Percentiles rank a stretch among this genome's conserved stretches.
These are phyloP conservation scores for Geoglossum cookeanum DNA, from an alignment of 2,329 filamentous ascomycete genomes.

Conservation along the genomic window DNA sequence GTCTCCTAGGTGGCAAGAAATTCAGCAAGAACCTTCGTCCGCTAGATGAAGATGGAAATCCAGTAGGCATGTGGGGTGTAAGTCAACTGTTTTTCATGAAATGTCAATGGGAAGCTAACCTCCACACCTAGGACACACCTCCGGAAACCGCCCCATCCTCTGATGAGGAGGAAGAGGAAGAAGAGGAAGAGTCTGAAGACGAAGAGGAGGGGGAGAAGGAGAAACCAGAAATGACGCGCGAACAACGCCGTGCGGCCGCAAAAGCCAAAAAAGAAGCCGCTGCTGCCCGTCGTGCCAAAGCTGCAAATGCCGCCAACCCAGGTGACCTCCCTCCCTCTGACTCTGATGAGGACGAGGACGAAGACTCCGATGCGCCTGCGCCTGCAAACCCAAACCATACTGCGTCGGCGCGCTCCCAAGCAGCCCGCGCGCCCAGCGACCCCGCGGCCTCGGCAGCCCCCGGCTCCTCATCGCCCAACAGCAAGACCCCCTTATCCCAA, in stretches of 20 bases:
- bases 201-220: constrained; percentile 28
- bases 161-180: constrained; percentile 31
- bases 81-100: constrained; percentile 17
- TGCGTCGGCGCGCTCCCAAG: constrained; percentile 47
- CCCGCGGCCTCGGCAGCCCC: not conserved
- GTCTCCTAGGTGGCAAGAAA: constrained; percentile 61
- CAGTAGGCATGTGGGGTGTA: constrained; percentile 72
- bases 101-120: constrained; percentile 6
- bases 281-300: constrained; percentile 44
- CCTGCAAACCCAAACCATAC: constrained; percentile 84
- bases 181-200: constrained; percentile 26
- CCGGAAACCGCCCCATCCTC: not conserved
- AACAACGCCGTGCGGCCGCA: constrained; percentile 70
- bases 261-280: constrained; percentile 86
- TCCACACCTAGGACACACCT: constrained; percentile 17
- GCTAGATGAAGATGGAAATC: constrained; percentile 73
- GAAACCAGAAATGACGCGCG: constrained; percentile 48
- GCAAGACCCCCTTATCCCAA: constrained; percentile 22
- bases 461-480: not conserved
- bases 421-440: constrained; percentile 18
- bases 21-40: constrained; percentile 86
- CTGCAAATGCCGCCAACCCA: constrained; percentile 51
- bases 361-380: constrained; percentile 39
- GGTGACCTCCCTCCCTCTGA: constrained; percentile 69
- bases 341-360: constrained; percentile 35